These are phyloP conservation scores for Kodamaea jinghongensis DNA, from an alignment of 805 yeast species.

Conservation along the genomic window DNA sequence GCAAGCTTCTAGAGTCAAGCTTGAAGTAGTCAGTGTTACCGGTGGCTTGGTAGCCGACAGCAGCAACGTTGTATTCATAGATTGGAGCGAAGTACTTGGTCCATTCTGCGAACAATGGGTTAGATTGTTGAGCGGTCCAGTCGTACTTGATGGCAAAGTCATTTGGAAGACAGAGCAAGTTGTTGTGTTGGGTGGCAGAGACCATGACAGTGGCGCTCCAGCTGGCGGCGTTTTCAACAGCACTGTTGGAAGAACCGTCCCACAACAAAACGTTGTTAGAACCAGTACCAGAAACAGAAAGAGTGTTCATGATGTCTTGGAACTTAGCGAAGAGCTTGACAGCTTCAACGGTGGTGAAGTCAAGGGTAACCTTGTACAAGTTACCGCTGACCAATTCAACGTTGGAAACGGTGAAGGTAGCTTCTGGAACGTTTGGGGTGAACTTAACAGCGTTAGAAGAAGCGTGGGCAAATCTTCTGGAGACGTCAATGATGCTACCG, in stretches of 20 bases:
- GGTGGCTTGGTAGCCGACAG: constrained; percentile 1
- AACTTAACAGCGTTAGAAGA: too few relatives aligned
- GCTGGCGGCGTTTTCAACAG: constrained; percentile 13
- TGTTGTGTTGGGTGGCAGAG: constrained; percentile 14
- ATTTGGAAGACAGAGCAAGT: constrained; percentile 17
- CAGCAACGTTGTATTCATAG: constrained; percentile 15
- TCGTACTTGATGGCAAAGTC: constrained; percentile 16
- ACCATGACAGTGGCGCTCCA: constrained; percentile 19
- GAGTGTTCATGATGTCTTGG: constrained; percentile 13
- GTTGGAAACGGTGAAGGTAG: constrained; percentile 16
- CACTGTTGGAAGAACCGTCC: constrained; percentile 9
- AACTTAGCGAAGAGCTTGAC: constrained; percentile 12
- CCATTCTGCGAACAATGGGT: constrained; percentile 16
- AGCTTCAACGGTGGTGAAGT: constrained; percentile 17
- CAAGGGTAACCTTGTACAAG: constrained; percentile 19
- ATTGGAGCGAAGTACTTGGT: constrained; percentile 15
- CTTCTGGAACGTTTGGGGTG: constrained; percentile 13
- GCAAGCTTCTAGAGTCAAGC: constrained; percentile 6
- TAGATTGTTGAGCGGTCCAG: constrained; percentile 13
- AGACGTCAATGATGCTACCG: too few relatives aligned
- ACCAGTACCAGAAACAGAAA: constrained; percentile 12
- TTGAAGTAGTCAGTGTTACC: constrained; percentile 1
- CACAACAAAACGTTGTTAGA: constrained; percentile 7
- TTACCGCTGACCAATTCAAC: constrained; percentile 17
- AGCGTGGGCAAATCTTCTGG: too few relatives aligned